These are phyloP conservation scores for Geosmithia flava DNA, from an alignment of 2,329 filamentous ascomycete genomes.

Conservation along the genomic window DNA sequence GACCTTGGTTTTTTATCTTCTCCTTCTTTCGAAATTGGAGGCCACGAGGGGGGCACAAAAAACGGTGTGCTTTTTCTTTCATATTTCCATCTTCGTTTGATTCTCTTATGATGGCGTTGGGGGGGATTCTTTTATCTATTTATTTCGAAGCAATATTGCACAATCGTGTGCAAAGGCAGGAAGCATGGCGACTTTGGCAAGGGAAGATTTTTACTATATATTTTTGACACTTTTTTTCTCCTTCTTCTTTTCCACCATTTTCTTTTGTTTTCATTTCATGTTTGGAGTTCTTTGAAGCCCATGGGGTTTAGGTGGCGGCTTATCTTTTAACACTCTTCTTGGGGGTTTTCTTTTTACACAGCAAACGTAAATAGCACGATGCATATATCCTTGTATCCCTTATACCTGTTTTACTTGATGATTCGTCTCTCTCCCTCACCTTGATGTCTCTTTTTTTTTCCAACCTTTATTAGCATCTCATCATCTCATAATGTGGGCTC, in stretches of 20 bases:
- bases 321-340: background rate
- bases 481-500: no score
- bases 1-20: background rate
- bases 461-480: no score
- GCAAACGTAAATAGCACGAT: no score
- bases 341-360: no score
- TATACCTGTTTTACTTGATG: no score
- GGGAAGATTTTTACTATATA: background rate
- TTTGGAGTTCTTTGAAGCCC: background rate
- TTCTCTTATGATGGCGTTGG: background rate
- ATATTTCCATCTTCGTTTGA: background rate
- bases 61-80: background rate
- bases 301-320: background rate
- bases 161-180: background rate
- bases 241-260: background rate
- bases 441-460: no score
- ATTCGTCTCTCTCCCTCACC: no score
- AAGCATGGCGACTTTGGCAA: background rate
- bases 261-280: background rate
- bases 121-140: background rate
- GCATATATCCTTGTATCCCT: no score
- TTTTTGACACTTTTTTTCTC: background rate
- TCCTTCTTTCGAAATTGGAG: background rate
- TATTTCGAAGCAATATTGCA: background rate
- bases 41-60: background rate